Base-by-base conservation (phyloP, 192 early-diverging fungal genomes). In the Gamsiella multidivaricata region DNA sequence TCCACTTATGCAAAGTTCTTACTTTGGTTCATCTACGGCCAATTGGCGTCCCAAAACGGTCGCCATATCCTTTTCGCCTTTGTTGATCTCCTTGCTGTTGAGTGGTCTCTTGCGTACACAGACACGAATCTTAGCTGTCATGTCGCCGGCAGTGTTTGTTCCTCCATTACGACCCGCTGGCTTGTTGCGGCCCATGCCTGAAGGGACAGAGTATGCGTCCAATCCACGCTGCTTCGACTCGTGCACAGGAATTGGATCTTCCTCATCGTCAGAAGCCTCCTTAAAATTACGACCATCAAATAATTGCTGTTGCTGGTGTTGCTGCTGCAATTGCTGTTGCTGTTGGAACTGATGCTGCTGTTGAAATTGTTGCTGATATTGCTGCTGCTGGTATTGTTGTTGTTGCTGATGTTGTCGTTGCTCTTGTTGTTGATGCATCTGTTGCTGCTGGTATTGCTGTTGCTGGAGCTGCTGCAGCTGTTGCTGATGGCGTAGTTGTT, bases 91-190 rank as follows among this genome's bases (percentile, higher is more conserved):
- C 79, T 95, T 96, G 51, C 89, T 85, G 85, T 88, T 96, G 53
- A 99, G 84, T 23, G 97, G 97, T 22, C 97, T 84, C 78, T 99
- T 99, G 51, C 97, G 87, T 17, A 99, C 97, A 65, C 96, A 98
- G 18, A 99, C 97, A 56, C 96, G 91, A 66, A 99, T 99, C 51
- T 94, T 89, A 59, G 97, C 94, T 15, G 84, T 83, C 39, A 94
- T 72, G 57, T 91, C 89, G 36, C 82, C 64, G 2, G 34, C 20
- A 26, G 26, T 55, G n/a, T 68, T 2, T 41, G 50, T 18, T 57
- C 66, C 52, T 34, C 51, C 49, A 47, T 51, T 86, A 49, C 65
- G 81, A 37, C 67, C 57, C 2, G 54, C 42, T 28, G 80, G 61
- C 46, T 52, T 81, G 26, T 55, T 62, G 54, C 56, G 81, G 41